Conservation (phyloP, 192 early-diverging fungal genomes). For the Funneliformis geosporum region DNA sequence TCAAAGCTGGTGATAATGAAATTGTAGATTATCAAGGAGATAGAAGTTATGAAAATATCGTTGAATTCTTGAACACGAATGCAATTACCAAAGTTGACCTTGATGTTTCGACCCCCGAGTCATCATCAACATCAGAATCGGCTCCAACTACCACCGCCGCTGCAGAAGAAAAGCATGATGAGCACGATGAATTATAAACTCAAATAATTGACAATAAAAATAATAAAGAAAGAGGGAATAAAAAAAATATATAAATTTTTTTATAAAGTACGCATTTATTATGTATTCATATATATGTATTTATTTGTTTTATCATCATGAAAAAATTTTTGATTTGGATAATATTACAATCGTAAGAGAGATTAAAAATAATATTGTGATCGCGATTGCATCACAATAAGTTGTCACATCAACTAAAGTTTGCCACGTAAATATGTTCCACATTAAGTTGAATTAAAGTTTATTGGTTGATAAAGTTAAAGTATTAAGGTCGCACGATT, state of each 20-base stretch:
- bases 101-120: constrained; percentile 4
- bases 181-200: not conserved
- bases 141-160: not conserved
- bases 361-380: no score
- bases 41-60: constrained; percentile 74
- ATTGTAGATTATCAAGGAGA: constrained; percentile 83
- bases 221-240: not conserved
- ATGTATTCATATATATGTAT: not conserved
- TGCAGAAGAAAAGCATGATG: not conserved
- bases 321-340: not conserved
- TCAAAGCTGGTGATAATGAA: constrained; percentile 79
- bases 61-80: constrained; percentile 79
- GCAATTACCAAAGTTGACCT: constrained; percentile 55
- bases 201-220: not conserved
- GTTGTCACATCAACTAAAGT: not conserved
- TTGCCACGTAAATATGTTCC: not conserved
- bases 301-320: not conserved
- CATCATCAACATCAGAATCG: not conserved
- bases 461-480: not conserved
- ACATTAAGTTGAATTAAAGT: not conserved
- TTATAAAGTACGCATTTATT: not conserved
- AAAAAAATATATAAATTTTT: not conserved
- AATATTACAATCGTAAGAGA: no score
- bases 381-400: not conserved
- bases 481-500: not conserved